Conservation (phyloP, 2,329 filamentous ascomycete species). For the Cercospora canescens region DNA sequence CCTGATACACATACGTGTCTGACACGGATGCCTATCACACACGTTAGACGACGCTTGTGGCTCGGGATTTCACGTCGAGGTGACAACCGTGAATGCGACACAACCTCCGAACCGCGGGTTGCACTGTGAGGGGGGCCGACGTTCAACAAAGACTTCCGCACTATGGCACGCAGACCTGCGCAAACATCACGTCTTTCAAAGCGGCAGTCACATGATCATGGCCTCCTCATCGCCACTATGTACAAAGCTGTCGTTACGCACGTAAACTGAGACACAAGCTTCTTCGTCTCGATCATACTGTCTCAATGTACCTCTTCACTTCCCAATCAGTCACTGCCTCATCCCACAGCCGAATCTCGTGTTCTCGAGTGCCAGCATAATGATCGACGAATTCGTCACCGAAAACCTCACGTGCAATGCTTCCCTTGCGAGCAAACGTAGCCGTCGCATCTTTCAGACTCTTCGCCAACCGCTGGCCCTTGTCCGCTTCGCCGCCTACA, state of each 20-base stretch:
- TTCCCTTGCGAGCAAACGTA: conserved; percentile 73
- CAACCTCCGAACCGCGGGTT: neutral
- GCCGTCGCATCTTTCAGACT: conserved; percentile 80
- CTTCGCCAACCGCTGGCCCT: conserved; percentile 78
- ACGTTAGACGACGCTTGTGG: neutral
- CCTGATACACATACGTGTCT: no score
- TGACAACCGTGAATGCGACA: neutral
- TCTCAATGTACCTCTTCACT: conserved; percentile 41
- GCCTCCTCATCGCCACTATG: neutral
- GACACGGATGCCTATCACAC: no score
- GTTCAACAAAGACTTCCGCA: neutral
- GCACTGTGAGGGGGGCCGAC: neutral
- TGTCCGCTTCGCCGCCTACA: conserved; percentile 69
- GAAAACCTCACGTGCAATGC: conserved; percentile 89
- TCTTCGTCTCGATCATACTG: conserved; percentile 25
- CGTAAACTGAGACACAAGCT: neutral
- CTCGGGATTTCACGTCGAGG: neutral
- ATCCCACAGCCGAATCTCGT: conserved; percentile 88
- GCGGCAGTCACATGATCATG: neutral
- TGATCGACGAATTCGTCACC: conserved; percentile 96
- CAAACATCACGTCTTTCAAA: neutral
- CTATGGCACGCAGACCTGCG: neutral
- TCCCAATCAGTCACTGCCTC: conserved; percentile 92
- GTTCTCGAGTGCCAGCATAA: conserved; percentile 86
- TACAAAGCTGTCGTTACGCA: neutral